Evolutionary conservation across 2,329 filamentous ascomycete species (phyloP).

Genomic region (Phoma sp.): DNA sequence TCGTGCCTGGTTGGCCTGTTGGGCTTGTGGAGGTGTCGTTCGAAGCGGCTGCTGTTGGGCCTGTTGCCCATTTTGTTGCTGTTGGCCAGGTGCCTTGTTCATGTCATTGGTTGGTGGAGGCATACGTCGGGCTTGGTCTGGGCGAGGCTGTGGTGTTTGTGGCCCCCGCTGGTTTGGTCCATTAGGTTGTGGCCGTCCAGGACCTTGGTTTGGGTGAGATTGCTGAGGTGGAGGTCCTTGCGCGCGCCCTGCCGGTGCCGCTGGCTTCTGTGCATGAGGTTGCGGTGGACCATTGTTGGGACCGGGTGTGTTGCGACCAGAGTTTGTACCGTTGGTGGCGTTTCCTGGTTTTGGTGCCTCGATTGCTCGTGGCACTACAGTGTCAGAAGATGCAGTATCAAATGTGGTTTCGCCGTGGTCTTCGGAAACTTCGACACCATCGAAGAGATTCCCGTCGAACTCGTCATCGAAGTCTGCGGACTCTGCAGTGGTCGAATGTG

Average conservation of each 20-base stretch:
- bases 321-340: conserved; percentile 20
- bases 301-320: conserved; percentile 33
- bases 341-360: conserved; percentile 22
- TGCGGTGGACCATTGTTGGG: conserved; percentile 29
- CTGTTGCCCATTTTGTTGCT: conserved; percentile 30
- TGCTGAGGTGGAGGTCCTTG: conserved; percentile 34
- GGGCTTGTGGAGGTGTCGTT: conserved; percentile 36
- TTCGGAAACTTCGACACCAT: conserved; percentile 63
- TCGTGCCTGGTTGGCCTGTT: conserved; percentile 27
- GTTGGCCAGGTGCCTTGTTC: conserved; percentile 25
- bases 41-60: conserved; percentile 31
- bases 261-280: conserved; percentile 32
- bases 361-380: conserved; percentile 19
- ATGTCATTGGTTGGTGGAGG: conserved; percentile 32
- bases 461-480: conserved; percentile 61
- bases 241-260: conserved; percentile 31
- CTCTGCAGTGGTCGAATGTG: conserved; percentile 49
- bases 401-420: conserved; percentile 69
- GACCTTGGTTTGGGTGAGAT: conserved; percentile 34
- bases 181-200: conserved; percentile 27
- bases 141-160: conserved; percentile 37
- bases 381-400: conserved; percentile 31
- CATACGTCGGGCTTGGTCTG: conserved; percentile 31
- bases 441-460: conserved; percentile 61
- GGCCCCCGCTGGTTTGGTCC: conserved; percentile 38